Base-by-base conservation (phyloP, 331 rosid genomes). In the Ulmus americana region DNA sequence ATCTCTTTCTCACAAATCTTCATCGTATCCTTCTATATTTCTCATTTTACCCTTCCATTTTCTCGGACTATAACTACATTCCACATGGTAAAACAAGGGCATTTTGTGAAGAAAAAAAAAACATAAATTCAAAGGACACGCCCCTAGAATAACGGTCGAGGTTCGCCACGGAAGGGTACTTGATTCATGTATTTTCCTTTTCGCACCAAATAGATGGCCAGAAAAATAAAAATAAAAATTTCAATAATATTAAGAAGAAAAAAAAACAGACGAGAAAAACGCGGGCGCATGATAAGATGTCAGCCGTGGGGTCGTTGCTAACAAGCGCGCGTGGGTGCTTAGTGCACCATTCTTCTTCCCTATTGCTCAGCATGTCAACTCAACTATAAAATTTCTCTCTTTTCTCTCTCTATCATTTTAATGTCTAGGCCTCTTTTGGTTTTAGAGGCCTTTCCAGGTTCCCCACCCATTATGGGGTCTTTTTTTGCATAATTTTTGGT, bases 301-400 rank as follows among this genome's bases (percentile, higher is more conserved):
- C 75, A 76, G 57, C 6, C 6, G 83, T 73, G 77, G 85, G 84
- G 65, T 50, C 88, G 76, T 62, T 60, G 67, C 82, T 65, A 80
- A 80, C 84, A 61, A 85, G 80, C 79, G 70, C 79, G 76, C 76
- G 39, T 85, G 87, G 83, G 45, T 68, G 79, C 39, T 76, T 69
- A 75, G 80, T 81, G 90, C 87, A 75, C 78, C 81, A 60, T 61
- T 66, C 62, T 45, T 66, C 41, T 54, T 18, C 70, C 72, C 79
- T 7, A 78, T 78, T 65, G 75, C 72, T 51, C 45, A 64, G 54
- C 81, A 39, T 78, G 81, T 76, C 79, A 66, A 65, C 56, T 72
- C 74, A 63, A 68, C 45, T 49, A 59, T 35, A 70, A 59, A 18
- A 20, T 11, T 43, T 45, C 40, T 39, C 20, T 13, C 10, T 40